Percentiles rank a stretch among this genome's conserved stretches.
These are phyloP conservation scores for Cladophialophora carrionii DNA, from an alignment of 2,329 filamentous ascomycete species.

Conservation along the genomic window DNA sequence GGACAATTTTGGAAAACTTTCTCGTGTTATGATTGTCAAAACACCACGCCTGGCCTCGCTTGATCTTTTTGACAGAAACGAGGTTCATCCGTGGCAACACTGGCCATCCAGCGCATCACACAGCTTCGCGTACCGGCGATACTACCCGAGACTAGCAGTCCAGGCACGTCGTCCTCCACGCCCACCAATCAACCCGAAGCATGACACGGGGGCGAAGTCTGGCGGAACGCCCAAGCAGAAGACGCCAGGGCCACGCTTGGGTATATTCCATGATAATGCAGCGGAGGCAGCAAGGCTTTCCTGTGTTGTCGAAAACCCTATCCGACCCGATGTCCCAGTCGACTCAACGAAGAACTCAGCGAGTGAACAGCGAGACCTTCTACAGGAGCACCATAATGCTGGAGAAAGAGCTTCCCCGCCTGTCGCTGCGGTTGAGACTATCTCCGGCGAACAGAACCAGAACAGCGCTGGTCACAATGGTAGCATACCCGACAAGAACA, in stretches of 20 bases:
- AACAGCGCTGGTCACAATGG: background rate
- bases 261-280: constrained; percentile 20
- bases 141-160: constrained; percentile 11
- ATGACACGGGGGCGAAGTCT: background rate
- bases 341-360: constrained; percentile 12
- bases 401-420: background rate
- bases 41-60: constrained; percentile 38
- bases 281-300: background rate
- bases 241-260: constrained; percentile 17
- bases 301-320: background rate
- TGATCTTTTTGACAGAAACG: constrained; percentile 29
- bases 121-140: constrained; percentile 27
- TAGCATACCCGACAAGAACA: background rate
- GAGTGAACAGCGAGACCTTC: constrained; percentile 11
- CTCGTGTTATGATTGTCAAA: constrained; percentile 33
- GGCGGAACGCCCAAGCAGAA: background rate
- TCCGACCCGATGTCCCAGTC: background rate
- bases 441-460: background rate
- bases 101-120: constrained; percentile 36
- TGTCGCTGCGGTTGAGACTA: background rate
- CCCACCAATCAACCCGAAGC: constrained; percentile 7
- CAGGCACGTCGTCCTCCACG: background rate
- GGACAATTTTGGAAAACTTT: constrained; percentile 15
- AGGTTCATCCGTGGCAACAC: constrained; percentile 27
- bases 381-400: background rate